These are phyloP conservation scores for Leccinellum luteum DNA, from an alignment of 768 basidiomycete species.

Conservation along the genomic window DNA sequence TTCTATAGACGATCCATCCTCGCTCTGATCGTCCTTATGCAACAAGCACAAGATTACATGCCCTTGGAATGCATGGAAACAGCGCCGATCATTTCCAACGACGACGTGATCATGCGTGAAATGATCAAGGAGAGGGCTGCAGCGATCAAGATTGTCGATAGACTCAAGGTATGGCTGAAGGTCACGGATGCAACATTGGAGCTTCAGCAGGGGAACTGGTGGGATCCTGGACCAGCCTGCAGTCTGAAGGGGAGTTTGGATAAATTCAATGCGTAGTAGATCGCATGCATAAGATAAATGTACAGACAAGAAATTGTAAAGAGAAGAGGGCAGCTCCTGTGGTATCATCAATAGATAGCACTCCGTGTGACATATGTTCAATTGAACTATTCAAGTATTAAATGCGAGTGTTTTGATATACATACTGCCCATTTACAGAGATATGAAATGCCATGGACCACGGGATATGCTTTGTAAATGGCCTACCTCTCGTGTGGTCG, in stretches of 20 bases:
- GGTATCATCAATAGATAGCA: too few species aligned
- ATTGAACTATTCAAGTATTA: too few species aligned
- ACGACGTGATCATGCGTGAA: background rate
- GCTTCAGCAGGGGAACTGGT: background rate
- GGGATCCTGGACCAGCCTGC: background rate
- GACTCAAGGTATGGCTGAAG: background rate
- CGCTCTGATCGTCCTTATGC: background rate
- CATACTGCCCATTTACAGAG: too few species aligned
- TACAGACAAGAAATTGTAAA: too few species aligned
- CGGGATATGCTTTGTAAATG: too few species aligned
- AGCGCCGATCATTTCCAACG: background rate
- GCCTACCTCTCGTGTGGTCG: too few species aligned
- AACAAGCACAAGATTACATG: background rate
- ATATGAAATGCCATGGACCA: too few species aligned
- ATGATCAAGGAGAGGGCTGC: background rate
- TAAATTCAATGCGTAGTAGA: too few species aligned
- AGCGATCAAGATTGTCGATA: background rate
- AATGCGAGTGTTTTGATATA: too few species aligned
- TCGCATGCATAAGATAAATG: too few species aligned
- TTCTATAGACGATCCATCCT: background rate
- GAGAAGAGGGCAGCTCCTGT: too few species aligned
- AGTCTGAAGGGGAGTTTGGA: background rate
- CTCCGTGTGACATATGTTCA: too few species aligned
- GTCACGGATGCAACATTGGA: background rate
- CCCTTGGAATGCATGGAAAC: background rate